These are phyloP conservation scores for Suillus clintonianus DNA, from an alignment of 768 basidiomycete species.

Conservation along the genomic window DNA sequence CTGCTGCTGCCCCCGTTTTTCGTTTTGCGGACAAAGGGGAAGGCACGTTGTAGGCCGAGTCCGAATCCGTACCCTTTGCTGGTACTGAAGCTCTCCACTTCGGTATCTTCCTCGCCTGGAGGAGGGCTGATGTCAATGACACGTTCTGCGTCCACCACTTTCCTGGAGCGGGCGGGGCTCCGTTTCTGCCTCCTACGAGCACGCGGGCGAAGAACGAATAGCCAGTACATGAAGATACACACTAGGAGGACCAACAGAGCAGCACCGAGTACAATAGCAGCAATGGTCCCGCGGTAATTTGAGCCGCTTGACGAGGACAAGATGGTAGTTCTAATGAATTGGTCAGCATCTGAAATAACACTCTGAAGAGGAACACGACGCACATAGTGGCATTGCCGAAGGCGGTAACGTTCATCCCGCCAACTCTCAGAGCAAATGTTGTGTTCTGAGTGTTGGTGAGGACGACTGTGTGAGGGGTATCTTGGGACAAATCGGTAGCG, in stretches of 20 bases:
- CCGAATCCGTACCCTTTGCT: slow-evolving; percentile 37
- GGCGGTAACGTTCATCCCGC: slow-evolving; percentile 52
- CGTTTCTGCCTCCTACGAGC: slow-evolving; percentile 28
- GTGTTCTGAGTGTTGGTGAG: slow-evolving; percentile 59
- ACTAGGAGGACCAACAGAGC: slow-evolving; percentile 52
- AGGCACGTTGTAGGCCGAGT: slow-evolving; percentile 29
- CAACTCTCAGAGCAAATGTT: slow-evolving; percentile 49
- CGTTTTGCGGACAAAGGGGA: slow-evolving; percentile 27
- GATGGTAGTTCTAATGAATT: slow-evolving; percentile 13
- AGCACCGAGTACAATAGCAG: slow-evolving; percentile 61
- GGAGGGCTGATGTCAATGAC: slow-evolving; percentile 8
- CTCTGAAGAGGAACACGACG: slow-evolving; percentile 12
- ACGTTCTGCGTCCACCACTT: slow-evolving; percentile 12
- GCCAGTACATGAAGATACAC: slow-evolving; percentile 42
- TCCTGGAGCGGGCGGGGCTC: background rate
- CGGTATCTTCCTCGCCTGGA: slow-evolving; percentile 24
- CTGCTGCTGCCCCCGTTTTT: slow-evolving; percentile 23
- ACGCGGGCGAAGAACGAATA: slow-evolving; percentile 51
- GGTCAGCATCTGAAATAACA: slow-evolving; percentile 6
- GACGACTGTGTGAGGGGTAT: slow-evolving; percentile 47
- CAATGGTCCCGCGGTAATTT: slow-evolving; percentile 58
- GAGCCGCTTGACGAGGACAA: slow-evolving; percentile 21
- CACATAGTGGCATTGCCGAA: slow-evolving; percentile 35
- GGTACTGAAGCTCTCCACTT: slow-evolving; percentile 29
- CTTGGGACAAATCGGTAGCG: slow-evolving; percentile 58